Evolutionary conservation across 2,329 filamentous ascomycete genomes (phyloP), one percentile per base, ranked within the genome.

Genomic region (Phyllachora maydis): DNA sequence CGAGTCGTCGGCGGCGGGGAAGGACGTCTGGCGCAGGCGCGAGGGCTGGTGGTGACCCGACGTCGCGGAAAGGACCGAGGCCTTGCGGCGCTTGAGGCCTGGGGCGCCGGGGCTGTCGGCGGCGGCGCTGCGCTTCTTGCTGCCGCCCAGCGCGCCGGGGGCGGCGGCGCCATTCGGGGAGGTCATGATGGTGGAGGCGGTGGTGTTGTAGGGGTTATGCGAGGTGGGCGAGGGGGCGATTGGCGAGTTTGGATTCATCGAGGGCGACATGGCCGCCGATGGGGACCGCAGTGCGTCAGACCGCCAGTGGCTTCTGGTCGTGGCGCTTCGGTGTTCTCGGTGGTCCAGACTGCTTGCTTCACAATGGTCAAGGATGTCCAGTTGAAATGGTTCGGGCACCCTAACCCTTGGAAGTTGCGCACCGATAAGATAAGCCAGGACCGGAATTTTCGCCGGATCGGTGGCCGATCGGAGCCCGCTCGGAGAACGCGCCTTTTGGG

Each of bases 1-100:
- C n/a, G n/a, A n/a, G n/a, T n/a, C n/a, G n/a, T 65, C 53, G 28
- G 68, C 71, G 14, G 76, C 75, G 0, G 76, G 74, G 39, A 82
- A 88, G 0, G 76, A 81, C 4, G 79, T 83, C 39, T 82, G 75
- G 18, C 78, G 74, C 2, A 88, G 63, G 2, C 73, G 74, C 32
- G 79, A 74, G 0, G 62, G 54, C 2, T 64, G 62, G 10, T 40
- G 24, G 9, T n/a, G n/a, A n/a, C 41, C 38, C 6, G 64, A 65
- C 6, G 57, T 46, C 14, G 57, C 50, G 4, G 69, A 69, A 32
- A 68, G 52, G 30, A 47, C 61, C 8, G 72, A 79, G 5, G 69
- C 59, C 41, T 83, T 83, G 39, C 76, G 71, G 22, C 72, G 69
- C 41, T 79, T 79, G 22, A 54, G 45, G 10, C 51, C 42, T 0